A percentile compares a stretch with the other conserved stretches of the same genome.
phyloP scores from a whole-genome alignment of 1,139 yeast species.

The Hanseniaspora sp. region DNA sequence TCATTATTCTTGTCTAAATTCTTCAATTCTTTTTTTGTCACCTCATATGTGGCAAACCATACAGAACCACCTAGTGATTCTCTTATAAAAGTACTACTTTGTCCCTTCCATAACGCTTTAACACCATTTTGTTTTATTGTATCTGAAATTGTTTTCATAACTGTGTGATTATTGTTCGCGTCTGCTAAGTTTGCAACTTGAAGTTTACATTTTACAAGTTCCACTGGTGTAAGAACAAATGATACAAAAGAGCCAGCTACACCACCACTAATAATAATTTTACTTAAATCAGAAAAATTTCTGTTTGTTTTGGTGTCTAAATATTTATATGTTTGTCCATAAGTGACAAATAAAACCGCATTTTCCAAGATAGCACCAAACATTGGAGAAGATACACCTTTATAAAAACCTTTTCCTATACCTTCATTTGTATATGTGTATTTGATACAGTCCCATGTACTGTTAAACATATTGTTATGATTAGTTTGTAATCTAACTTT shows the following conservation, averaged over 20 bases:
- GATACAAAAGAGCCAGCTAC: slow-evolving; percentile 76
- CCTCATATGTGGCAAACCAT: slow-evolving; percentile 87
- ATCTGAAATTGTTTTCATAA: slow-evolving; percentile 35
- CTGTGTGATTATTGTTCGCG: slow-evolving; percentile 20
- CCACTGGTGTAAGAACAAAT: slow-evolving; percentile 79
- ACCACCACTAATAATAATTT: slow-evolving; percentile 56
- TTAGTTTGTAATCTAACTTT: slow-evolving; percentile 80
- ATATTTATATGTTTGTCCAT: slow-evolving; percentile 37
- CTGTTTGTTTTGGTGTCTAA: slow-evolving; percentile 25
- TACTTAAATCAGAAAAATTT: slow-evolving; percentile 30
- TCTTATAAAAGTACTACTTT: slow-evolving; percentile 67
- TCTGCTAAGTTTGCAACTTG: slow-evolving; percentile 52
- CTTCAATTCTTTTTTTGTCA: slow-evolving; percentile 36
- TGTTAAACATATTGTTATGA: slow-evolving; percentile 34
- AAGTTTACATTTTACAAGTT: slow-evolving; percentile 72
- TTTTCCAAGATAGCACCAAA: slow-evolving; percentile 82
- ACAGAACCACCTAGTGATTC: slow-evolving; percentile 86
- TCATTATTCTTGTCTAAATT: slow-evolving; percentile 24
- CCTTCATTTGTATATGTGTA: slow-evolving; percentile 61
- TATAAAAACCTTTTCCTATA: slow-evolving; percentile 43
- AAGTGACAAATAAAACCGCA: slow-evolving; percentile 58
- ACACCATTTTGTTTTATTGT: slow-evolving; percentile 46
- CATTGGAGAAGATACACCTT: slow-evolving; percentile 70
- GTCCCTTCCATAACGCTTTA: slow-evolving; percentile 70
- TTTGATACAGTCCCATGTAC: slow-evolving; percentile 40